Evolutionary conservation across 108 stramenopile species (phyloP).

Genomic region (Fragilariopsis cylindrus): DNA sequence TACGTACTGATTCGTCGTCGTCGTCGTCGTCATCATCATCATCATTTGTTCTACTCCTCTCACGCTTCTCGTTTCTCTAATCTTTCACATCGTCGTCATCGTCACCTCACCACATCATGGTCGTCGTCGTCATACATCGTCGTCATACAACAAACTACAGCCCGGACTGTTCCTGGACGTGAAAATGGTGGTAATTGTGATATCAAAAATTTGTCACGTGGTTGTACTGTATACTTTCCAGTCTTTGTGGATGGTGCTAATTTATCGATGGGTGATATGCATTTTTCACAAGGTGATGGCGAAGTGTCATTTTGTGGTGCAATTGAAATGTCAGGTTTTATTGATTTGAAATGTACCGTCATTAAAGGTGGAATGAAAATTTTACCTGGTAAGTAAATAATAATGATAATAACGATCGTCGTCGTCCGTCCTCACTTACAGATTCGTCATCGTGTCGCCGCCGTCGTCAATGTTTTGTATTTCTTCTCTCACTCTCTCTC

Average conservation of each 20-base stretch:
- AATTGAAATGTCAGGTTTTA: constrained; percentile 59
- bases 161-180: constrained; percentile 37
- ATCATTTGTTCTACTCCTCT: constrained; percentile 28
- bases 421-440: too few relatives aligned
- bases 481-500: too few relatives aligned
- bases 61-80: too few relatives aligned
- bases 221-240: constrained; percentile 72
- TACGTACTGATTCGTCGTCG: too few relatives aligned
- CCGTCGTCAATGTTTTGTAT: too few relatives aligned
- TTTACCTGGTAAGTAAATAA: constrained; percentile 11
- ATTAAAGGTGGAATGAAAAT: constrained; percentile 73
- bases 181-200: constrained; percentile 79
- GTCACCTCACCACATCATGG: too few relatives aligned
- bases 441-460: too few relatives aligned
- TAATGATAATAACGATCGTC: too few relatives aligned
- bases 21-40: too few relatives aligned
- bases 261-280: constrained; percentile 76
- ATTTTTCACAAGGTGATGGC: constrained; percentile 71
- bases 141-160: neutral
- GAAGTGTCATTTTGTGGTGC: constrained; percentile 71
- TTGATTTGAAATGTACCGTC: constrained; percentile 56
- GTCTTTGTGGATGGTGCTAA: constrained; percentile 67
- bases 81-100: too few relatives aligned
- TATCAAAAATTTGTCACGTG: constrained; percentile 64
- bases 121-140: too few relatives aligned